Percentiles rank a stretch among this genome's conserved stretches.
phyloP scores from a whole-genome alignment of 768 basidiomycete genomes.

The Dictyophora rubrovolvata region DNA sequence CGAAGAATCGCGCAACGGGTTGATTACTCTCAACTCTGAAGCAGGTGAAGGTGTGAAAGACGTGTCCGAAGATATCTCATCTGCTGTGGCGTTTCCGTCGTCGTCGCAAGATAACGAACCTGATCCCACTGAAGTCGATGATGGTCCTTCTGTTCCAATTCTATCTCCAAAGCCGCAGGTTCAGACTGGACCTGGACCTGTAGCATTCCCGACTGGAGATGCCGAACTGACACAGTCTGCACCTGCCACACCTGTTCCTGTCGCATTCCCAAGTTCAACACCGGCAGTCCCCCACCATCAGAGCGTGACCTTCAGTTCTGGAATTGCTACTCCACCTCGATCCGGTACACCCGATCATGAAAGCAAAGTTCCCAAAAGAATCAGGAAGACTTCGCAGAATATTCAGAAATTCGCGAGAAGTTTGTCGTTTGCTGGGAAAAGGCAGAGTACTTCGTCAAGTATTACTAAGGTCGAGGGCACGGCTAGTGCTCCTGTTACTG shows the following conservation, averaged over 20 bases:
- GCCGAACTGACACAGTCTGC: slow-evolving; percentile 7
- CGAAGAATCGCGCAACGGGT: no score
- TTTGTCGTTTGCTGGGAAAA: slow-evolving; percentile 55
- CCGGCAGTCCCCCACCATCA: slow-evolving; percentile 26
- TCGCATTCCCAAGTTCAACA: slow-evolving; percentile 28
- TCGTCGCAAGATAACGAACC: slow-evolving; percentile 15
- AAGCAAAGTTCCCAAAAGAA: slow-evolving; percentile 61
- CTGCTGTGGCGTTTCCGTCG: slow-evolving; percentile 13
- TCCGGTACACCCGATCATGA: slow-evolving; percentile 66
- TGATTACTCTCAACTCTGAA: neutral
- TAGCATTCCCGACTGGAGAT: slow-evolving; percentile 25
- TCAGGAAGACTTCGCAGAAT: slow-evolving; percentile 76
- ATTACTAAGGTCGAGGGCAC: slow-evolving; percentile 15
- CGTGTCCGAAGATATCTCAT: neutral
- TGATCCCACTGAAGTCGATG: slow-evolving; percentile 15
- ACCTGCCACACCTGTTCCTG: slow-evolving; percentile 11
- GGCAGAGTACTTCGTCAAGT: slow-evolving; percentile 34
- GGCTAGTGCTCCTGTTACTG: slow-evolving; percentile 24
- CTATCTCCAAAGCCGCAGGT: slow-evolving; percentile 19
- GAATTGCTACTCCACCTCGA: slow-evolving; percentile 40
- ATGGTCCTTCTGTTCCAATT: slow-evolving; percentile 13
- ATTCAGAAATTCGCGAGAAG: slow-evolving; percentile 71
- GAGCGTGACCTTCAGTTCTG: slow-evolving; percentile 60
- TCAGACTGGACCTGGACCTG: slow-evolving; percentile 14
- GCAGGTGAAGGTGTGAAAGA: neutral